Conservation (phyloP, 2,329 filamentous ascomycete species). For the Aspergillus eucalypticola region DNA sequence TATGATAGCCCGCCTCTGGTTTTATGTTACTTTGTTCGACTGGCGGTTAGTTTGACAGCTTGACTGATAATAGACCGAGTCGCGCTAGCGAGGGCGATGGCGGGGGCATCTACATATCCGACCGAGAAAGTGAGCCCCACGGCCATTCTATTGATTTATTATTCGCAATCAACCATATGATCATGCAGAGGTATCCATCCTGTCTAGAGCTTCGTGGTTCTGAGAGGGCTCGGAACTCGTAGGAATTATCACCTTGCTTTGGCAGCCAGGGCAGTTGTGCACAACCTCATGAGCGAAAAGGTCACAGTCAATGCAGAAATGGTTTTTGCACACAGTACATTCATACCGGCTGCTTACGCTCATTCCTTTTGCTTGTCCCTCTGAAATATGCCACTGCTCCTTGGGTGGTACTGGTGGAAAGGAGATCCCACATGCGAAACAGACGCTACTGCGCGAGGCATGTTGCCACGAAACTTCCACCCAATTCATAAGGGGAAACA, state of each 20-base stretch:
- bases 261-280: constrained; percentile 94
- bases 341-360: constrained; percentile 87
- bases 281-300: constrained; percentile 91
- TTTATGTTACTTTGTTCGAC: background rate
- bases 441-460: constrained; percentile 64
- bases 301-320: constrained; percentile 98
- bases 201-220: constrained; percentile 32
- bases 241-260: constrained; percentile 41
- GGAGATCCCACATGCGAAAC: constrained; percentile 72
- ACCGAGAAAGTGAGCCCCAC: background rate
- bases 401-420: constrained; percentile 62
- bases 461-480: constrained; percentile 80
- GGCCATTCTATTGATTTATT: background rate
- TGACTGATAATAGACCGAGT: background rate
- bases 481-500: constrained; percentile 91
- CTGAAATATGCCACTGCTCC: constrained; percentile 35
- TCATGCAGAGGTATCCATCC: constrained; percentile 34
- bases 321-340: constrained; percentile 80
- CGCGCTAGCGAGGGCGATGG: background rate
- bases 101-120: background rate
- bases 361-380: constrained; percentile 60
- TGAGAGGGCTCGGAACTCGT: constrained; percentile 4
- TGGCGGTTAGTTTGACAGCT: background rate
- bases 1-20: background rate
- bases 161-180: background rate